These are phyloP conservation scores for Hanseniaspora uvarum DNA, from an alignment of 1,139 yeast genomes.

Conservation along the genomic window DNA sequence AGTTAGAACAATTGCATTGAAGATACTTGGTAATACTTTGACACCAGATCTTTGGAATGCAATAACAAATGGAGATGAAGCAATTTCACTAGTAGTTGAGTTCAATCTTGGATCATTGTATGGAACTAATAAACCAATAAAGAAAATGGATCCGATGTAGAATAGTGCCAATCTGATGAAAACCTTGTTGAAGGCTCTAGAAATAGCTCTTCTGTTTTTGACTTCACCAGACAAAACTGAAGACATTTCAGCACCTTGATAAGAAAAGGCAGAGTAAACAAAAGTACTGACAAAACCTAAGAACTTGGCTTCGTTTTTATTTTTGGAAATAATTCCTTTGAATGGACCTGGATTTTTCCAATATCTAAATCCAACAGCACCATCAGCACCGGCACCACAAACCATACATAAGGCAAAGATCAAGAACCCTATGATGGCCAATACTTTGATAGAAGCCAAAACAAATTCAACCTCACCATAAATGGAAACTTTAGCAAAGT, in stretches of 20 bases:
- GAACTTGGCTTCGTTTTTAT: conserved; percentile 57
- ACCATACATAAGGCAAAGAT: conserved; percentile 62
- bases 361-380: conserved; percentile 74
- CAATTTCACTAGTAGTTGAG: conserved; percentile 36
- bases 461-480: conserved; percentile 67
- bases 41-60: conserved; percentile 63
- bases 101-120: conserved; percentile 52
- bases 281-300: conserved; percentile 61
- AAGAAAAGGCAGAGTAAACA: conserved; percentile 64
- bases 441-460: conserved; percentile 59
- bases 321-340: conserved; percentile 43
- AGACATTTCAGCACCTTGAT: conserved; percentile 76
- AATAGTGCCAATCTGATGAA: conserved; percentile 70
- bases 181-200: conserved; percentile 74
- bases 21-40: conserved; percentile 53
- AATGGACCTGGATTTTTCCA: conserved; percentile 91
- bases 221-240: conserved; percentile 89
- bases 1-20: conserved; percentile 61
- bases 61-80: conserved; percentile 68
- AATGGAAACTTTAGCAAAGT: conserved; percentile 52
- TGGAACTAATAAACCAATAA: conserved; percentile 77
- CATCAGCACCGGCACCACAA: conserved; percentile 62
- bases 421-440: conserved; percentile 65
- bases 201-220: conserved; percentile 73
- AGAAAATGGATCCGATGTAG: conserved; percentile 68